Evolutionary conservation across 306 rosid genomes (phyloP), one percentile per base, ranked within the genome.

Genomic region (Lagenaria siceraria): DNA sequence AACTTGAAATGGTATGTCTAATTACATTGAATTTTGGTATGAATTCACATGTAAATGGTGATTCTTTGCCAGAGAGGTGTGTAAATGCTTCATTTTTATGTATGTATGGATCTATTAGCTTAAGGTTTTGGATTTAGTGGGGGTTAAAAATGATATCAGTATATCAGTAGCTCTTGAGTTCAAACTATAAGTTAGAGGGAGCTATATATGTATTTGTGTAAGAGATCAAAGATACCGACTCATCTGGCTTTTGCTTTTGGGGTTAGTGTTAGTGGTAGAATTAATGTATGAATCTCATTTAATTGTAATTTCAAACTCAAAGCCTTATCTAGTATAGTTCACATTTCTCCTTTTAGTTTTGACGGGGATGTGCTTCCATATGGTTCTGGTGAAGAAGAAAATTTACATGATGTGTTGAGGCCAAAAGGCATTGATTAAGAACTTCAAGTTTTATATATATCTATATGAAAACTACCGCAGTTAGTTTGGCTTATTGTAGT

Each of bases 1-100:
- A 92, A 88, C 96, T 95, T 65, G 97, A 92, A 86, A 95, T 87
- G 96, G 98, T 95, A 92, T 56, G 81, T 80, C 66, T 59, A 14
- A 69, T 13, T 22, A 42, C 74, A 21, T 68, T 2, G 17, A 5
- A 11, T 10, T 68, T 24, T 68, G 10, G 35, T 68, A 40, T 68
- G 51, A 68, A 4, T 15, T 68, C 54, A 68, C 54, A 1, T 40
- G 42, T 21, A 10, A 1, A 66, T 69, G 21, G 18, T 10, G 62
- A 22, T 56, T 56, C 73, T 65, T 19, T 42, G 29, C 24, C 2
- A 3, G 11, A 36, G 8, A 36, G 8, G 31, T 7, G 35, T 38
- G 36, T 2, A 70, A 70, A 24, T 70, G 56, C 58, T 70, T 70
- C 22, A 68, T 11, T 40, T 42, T 68, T 54, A 12, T 4, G 8